Base-by-base conservation (phyloP, 352 stramenopile genomes). In the Globisporangium rhizosaccharum region DNA sequence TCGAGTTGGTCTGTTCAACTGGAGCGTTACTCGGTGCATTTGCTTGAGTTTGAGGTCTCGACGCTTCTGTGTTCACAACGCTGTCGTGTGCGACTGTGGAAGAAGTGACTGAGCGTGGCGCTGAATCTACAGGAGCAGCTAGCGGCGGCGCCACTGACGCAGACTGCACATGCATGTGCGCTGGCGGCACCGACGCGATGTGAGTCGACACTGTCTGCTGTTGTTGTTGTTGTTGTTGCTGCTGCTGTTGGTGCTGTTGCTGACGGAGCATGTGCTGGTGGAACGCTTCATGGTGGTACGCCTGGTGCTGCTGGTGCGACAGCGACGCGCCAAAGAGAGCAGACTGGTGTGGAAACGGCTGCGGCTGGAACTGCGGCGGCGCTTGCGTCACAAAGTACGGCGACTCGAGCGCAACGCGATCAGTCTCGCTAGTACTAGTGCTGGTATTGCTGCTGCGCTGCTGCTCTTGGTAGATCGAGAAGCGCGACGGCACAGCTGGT, bases 381-480 rank as follows among this genome's bases (percentile, higher is more conserved):
- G 6, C 45, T 25, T 61, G 56, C 1, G 23, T 49, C 9, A 51
- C 28, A 37, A 48, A 57, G 42, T 63, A 53, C 39, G 52, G 52
- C 23, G 17, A 36, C 20, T 56, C 56, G 23, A 56, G 45, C 11
- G 47, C 9, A 11, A 44, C 23, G 10, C 56, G 49, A 6, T 58
- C 50, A 0, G 44, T 9, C 7, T 59, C 51, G 10, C 37, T 42
- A 9, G 11, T 18, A 25, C 9, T 49, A 2, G 17, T 14, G 44
- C 44, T 12, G n/a, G 17, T 18, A 25, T n/a, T 49, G 44, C 44
- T 49, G 17, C 44, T 49, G 36, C 44, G 39, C 7, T 37, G 52
- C 52, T 37, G 50, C 44, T 63, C 51, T 4, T 63, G 58, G 26
- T 51, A 63, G 12, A 63, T 63, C n/a, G 49, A 48, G 28, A 57